phyloP scores from a whole-genome alignment of 2,329 filamentous ascomycete species.

The Colletotrichum endophyticum region DNA sequence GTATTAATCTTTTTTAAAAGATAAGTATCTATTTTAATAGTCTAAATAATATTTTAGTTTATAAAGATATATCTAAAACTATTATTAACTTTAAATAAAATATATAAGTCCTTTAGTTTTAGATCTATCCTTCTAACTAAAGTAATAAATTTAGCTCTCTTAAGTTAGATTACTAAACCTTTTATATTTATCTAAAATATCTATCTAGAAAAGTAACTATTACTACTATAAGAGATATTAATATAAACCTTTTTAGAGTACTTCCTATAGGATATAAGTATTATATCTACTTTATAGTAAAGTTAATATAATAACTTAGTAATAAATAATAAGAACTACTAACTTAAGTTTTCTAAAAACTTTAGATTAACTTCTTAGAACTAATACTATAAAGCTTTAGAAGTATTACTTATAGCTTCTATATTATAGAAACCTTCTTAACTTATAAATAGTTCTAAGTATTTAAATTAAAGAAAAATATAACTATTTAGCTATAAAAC shows the following conservation, averaged over 20 bases:
- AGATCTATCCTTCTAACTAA: not conserved
- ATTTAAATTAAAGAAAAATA: not conserved
- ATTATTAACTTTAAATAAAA: not conserved
- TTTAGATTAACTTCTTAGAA: not conserved
- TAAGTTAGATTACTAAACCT: not conserved
- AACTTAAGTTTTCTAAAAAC: not conserved
- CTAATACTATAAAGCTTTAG: not conserved
- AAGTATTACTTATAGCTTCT: not conserved
- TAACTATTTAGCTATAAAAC: not conserved
- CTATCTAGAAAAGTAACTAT: no score
- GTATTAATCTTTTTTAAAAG: not conserved
- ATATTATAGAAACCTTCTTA: not conserved
- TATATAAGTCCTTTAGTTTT: not conserved
- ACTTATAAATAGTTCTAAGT: not conserved
- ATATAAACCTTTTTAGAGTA: not conserved
- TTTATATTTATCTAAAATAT: not conserved
- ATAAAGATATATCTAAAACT: not conserved
- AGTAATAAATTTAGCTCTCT: not conserved
- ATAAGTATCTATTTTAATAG: not conserved
- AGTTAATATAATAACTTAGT: no score
- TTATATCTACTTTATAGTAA: not conserved
- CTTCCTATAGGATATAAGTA: not conserved
- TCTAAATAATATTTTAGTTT: not conserved
- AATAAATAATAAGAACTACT: not conserved
- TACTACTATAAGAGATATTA: no score